Evolutionary conservation across 306 rosid species (phyloP), one percentile per base, ranked within the genome.

Genomic region (Ochetophila trinervis): DNA sequence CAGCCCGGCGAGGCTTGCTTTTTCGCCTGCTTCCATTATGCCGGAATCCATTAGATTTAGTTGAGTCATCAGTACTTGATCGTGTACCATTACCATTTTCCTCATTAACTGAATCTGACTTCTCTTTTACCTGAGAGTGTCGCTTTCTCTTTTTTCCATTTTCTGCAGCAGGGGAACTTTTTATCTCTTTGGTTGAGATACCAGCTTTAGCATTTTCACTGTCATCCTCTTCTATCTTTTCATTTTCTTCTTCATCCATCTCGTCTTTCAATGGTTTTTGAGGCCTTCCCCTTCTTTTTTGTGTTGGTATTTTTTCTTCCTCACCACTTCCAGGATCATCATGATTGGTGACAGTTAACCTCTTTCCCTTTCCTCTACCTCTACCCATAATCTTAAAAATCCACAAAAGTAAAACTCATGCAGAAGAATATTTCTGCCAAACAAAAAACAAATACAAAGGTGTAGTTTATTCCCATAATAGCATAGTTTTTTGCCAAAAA

Each of bases 1-100:
- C 97, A 64, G 95, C 95, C 51, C 95, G 83, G 47, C 85, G 92
- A 44, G 97, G 97, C 52, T 75, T 91, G 81, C 76, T 88, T 79
- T 91, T 88, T 61, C 95, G 83, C 74, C 97, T 84, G 79, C 97
- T 91, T 71, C 93, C 93, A 62, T 78, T 86, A 59, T 86, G 92
- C 67, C 97, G 84, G 65, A 91, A 88, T 63, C 97, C 86, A 52
- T 71, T 77, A 10, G 83, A 78, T 60, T 75, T 74, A 6, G 77
- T 71, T 21, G 80, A 75, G 57, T 74, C 79, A 57, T 78, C 83
- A 2, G 75, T 71, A 65, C 70, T 63, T 30, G 83, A 73, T 59
- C 71, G 53, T 17, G 74, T 77, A 11, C 73, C 82, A 19, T 17
- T 65, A 13, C 82, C 80, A 9, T 70, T 81, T 57, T 77, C 86